These are phyloP conservation scores for Komagataella populi DNA, from an alignment of 805 yeast genomes.

Conservation along the genomic window DNA sequence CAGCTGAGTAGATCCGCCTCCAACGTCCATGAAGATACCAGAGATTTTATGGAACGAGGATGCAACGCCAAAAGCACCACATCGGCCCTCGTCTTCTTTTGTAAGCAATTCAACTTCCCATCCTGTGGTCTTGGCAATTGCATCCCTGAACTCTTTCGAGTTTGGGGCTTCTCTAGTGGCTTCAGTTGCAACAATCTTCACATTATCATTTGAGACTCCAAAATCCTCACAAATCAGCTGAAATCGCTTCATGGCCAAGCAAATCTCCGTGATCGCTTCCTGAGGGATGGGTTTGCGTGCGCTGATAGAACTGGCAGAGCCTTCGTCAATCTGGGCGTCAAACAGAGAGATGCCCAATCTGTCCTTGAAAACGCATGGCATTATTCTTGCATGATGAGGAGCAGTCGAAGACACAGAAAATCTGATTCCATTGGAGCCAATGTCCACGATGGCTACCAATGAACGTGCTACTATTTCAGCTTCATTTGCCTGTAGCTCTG, in stretches of 20 bases:
- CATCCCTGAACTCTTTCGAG: constrained; percentile 40
- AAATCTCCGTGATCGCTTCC: constrained; percentile 43
- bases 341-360: constrained; percentile 56
- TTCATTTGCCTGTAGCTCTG: constrained; percentile 21
- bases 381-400: constrained; percentile 55
- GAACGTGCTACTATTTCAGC: constrained; percentile 46
- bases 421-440: constrained; percentile 66
- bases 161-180: constrained; percentile 62
- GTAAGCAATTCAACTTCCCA: constrained; percentile 52
- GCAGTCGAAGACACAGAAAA: constrained; percentile 62
- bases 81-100: constrained; percentile 50
- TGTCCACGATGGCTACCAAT: constrained; percentile 55
- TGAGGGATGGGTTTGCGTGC: constrained; percentile 39
- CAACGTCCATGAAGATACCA: constrained; percentile 62
- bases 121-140: constrained; percentile 43
- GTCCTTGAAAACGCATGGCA: constrained; percentile 71
- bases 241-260: constrained; percentile 53
- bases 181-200: constrained; percentile 60
- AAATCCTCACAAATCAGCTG: constrained; percentile 60
- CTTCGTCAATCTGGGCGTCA: constrained; percentile 38
- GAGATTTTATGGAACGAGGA: constrained; percentile 54
- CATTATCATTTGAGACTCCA: constrained; percentile 48
- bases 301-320: constrained; percentile 9
- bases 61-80: constrained; percentile 65
- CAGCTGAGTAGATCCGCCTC: constrained; percentile 58